Evolutionary conservation across 495 filamentous ascomycete genomes (phyloP), one percentile per base, ranked within the genome.

Genomic region (Mytilinidion resinicola): DNA sequence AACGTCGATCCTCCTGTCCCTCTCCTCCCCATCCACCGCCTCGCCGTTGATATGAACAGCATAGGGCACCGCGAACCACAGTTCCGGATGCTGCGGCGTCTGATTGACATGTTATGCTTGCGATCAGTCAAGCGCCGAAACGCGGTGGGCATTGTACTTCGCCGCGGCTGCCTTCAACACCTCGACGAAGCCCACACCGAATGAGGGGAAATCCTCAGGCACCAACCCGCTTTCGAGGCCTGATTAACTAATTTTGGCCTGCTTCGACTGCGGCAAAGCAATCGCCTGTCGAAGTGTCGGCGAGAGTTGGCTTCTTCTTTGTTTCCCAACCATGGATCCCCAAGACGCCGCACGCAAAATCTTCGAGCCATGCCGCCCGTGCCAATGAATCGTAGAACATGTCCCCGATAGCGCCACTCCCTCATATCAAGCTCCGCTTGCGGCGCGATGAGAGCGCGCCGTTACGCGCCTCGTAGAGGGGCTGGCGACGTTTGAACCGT

Each of bases 301-400:
- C 25, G 25, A 30, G 25, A 30, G 25, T 30, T 30, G 2, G 25
- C 25, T 30, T 30, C 25, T 30, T 30, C 25, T 30, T 30, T 30
- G 25, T 30, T 30, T 30, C 25, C 25, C 25, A 30, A 30, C 25
- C 25, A 30, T 30, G 25, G 25, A 30, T 30, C 25, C 25, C 25
- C 25, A 30, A 30, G 17, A 25, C 46, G 21, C 20, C 15, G 8
- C 46, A 49, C 25, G 25, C 25, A 30, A 38, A 15, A 1, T n/a
- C 51, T 34, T n/a, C 17, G 33, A 53, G 37, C 51, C 21, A 53
- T 53, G 51, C 51, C 51, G 33, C 51, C 21, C 9, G 37, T 8
- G 11, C 21, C 12, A 21, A 53, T 10, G 51, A 53, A 38, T 34
- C 20, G 33, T 25, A 12, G 17, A 20, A 25, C 7, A 19, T 9